A percentile compares a stretch with the other conserved stretches of the same genome.
These are phyloP conservation scores for Epichloe gansuensis DNA, from an alignment of 2,329 filamentous ascomycete species.

Conservation along the genomic window DNA sequence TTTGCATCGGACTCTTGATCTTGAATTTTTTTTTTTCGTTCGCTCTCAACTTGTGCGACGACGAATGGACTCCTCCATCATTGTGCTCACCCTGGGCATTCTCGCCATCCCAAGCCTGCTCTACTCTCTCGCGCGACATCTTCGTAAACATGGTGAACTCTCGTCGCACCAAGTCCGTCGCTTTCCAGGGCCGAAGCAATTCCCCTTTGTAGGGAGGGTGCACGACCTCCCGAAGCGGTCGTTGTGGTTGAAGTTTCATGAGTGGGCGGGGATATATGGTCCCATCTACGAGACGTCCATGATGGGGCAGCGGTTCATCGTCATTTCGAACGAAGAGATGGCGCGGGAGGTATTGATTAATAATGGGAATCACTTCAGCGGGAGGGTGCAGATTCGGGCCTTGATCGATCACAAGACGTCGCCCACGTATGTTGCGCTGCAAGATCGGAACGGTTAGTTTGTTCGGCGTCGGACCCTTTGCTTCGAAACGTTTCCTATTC, in stretches of 20 bases:
- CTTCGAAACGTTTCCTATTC: not conserved
- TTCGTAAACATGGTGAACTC: conserved; percentile 17
- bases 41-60: not conserved
- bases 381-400: conserved; percentile 36
- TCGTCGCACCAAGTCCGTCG: conserved; percentile 11
- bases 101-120: conserved; percentile 26
- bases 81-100: conserved; percentile 10
- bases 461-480: not conserved
- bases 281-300: conserved; percentile 31
- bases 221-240: conserved; percentile 34
- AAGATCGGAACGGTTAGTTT: conserved; percentile 22
- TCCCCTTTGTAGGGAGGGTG: conserved; percentile 34
- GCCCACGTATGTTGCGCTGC: conserved; percentile 34
- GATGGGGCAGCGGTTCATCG: conserved; percentile 26
- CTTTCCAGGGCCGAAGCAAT: conserved; percentile 34
- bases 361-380: conserved; percentile 36
- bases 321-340: conserved; percentile 35
- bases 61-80: not conserved
- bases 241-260: conserved; percentile 39
- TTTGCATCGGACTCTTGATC: not conserved
- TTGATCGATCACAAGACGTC: conserved; percentile 36
- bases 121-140: conserved; percentile 26
- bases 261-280: conserved; percentile 30
- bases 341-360: conserved; percentile 36
- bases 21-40: not conserved